These are phyloP conservation scores for Isatis lusitanica DNA, from an alignment of 441 rosid species.

Conservation along the genomic window DNA sequence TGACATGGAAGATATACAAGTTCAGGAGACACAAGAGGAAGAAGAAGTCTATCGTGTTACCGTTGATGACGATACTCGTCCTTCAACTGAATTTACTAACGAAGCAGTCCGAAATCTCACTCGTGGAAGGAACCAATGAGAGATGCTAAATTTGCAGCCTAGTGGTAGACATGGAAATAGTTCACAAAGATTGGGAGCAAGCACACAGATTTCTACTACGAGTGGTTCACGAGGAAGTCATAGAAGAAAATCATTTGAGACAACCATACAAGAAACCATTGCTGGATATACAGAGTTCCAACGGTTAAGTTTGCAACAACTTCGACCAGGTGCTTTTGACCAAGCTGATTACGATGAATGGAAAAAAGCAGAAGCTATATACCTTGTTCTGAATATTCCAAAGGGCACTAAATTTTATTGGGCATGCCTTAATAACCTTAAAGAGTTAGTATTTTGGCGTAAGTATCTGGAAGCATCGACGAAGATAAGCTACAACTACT, in stretches of 20 bases:
- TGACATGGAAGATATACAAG: neutral
- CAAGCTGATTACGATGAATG: too few relatives aligned
- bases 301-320: too few relatives aligned
- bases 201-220: neutral
- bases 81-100: too few relatives aligned
- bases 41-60: constrained; percentile 2
- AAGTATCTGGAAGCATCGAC: too few relatives aligned
- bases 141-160: neutral
- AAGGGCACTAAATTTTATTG: too few relatives aligned
- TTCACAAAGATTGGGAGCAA: neutral
- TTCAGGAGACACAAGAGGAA: neutral
- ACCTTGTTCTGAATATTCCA: too few relatives aligned
- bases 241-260: neutral
- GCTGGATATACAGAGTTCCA: neutral
- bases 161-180: neutral
- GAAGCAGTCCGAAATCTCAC: neutral
- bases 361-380: too few relatives aligned
- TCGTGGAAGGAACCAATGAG: neutral
- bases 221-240: neutral
- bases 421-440: too few relatives aligned
- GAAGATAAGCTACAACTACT: neutral
- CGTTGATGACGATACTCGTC: neutral
- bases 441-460: too few relatives aligned
- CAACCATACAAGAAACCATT: neutral
- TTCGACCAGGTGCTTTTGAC: too few relatives aligned